These are phyloP conservation scores for Phytophthora cactorum DNA, from an alignment of 352 stramenopile genomes.

Conservation along the genomic window DNA sequence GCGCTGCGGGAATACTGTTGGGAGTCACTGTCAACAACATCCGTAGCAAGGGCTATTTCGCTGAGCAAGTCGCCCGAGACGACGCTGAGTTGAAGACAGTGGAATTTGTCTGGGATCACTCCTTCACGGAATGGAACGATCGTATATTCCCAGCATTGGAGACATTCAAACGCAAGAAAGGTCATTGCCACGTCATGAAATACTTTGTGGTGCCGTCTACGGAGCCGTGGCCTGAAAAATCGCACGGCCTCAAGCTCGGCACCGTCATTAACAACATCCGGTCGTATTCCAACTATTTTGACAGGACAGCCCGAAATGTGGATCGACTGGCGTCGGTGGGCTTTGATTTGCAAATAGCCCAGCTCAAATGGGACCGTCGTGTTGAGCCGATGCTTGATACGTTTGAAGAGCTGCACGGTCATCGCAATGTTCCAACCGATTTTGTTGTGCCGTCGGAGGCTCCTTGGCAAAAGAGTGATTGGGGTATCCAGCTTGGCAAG, in stretches of 20 bases:
- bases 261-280: conserved; percentile 4
- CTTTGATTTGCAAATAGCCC: conserved; percentile 8
- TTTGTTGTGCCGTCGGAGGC: conserved; percentile 21
- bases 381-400: conserved; percentile 21
- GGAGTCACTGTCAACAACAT: conserved; percentile 18
- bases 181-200: conserved; percentile 1
- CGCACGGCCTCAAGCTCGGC: conserved; percentile 10
- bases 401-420: conserved; percentile 18
- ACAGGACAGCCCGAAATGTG: conserved; percentile 6
- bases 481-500: conserved; percentile 21
- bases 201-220: conserved; percentile 14
- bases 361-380: conserved; percentile 12
- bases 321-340: conserved; percentile 6
- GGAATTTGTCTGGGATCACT: conserved; percentile 21
- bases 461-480: conserved; percentile 17
- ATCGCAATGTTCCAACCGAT: conserved; percentile 12
- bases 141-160: conserved; percentile 14
- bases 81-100: conserved; percentile 12
- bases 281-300: background rate
- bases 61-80: conserved; percentile 15
- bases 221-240: conserved; percentile 4
- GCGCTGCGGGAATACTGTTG: conserved; percentile 2
- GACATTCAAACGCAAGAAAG: background rate
- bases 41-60: conserved; percentile 3
- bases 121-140: conserved; percentile 9